A percentile compares a stretch with the other conserved stretches of the same genome.
These are phyloP conservation scores for Aureoboletus auriporus DNA, from an alignment of 768 basidiomycete species.

Conservation along the genomic window DNA sequence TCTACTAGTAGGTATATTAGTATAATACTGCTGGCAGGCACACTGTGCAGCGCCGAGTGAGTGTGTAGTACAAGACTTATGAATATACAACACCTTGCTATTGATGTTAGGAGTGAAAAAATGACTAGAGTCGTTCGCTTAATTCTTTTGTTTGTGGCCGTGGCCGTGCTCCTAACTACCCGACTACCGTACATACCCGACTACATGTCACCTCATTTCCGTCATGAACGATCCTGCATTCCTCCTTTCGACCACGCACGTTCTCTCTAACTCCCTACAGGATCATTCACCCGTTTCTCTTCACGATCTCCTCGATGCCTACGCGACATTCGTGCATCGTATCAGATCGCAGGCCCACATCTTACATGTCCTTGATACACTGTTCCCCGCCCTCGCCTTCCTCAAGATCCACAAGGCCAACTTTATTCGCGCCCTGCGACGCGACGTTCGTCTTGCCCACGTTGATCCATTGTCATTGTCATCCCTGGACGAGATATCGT, in stretches of 20 bases:
- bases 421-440: constrained; percentile 41
- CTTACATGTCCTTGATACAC: constrained; percentile 1
- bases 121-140: too few relatives aligned
- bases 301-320: constrained; percentile 62
- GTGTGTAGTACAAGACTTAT: too few relatives aligned
- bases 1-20: too few relatives aligned
- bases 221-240: constrained; percentile 16
- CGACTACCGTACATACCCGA: too few relatives aligned
- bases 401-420: constrained; percentile 31
- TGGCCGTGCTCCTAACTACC: too few relatives aligned
- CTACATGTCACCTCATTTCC: too few relatives aligned
- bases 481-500: too few relatives aligned
- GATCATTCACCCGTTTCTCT: constrained; percentile 36
- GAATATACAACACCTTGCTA: too few relatives aligned
- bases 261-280: constrained; percentile 44
- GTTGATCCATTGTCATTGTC: constrained; percentile 21
- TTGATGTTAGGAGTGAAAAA: too few relatives aligned
- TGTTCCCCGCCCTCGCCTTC: constrained; percentile 21
- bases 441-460: constrained; percentile 49
- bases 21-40: too few relatives aligned
- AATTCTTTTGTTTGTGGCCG: too few relatives aligned
- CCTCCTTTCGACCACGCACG: constrained; percentile 43
- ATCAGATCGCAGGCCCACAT: constrained; percentile 27
- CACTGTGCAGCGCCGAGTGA: too few relatives aligned
- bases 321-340: constrained; percentile 45